Conservation (phyloP, 1,139 yeast genomes). For the Torulaspora pretoriensis region DNA sequence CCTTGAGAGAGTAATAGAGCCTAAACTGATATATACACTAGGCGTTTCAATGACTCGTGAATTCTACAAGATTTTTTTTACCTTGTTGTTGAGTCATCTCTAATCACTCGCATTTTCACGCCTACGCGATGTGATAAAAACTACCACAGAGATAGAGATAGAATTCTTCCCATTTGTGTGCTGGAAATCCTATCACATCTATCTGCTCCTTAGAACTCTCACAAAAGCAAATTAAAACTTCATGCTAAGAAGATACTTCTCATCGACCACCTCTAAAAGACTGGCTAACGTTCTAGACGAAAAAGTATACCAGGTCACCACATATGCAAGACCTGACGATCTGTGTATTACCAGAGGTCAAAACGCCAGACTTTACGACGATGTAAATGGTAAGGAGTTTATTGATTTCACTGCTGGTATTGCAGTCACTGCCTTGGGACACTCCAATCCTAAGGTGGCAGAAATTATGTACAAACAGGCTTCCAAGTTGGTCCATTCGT, state of each 20-base stretch:
- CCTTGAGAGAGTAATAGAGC: too few relatives aligned
- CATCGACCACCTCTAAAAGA: slow-evolving; percentile 15
- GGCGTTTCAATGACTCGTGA: too few relatives aligned
- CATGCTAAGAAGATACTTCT: slow-evolving; percentile 23
- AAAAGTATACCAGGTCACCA: slow-evolving; percentile 32
- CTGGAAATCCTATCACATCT: too few relatives aligned
- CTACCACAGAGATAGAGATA: too few relatives aligned
- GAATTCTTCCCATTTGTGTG: too few relatives aligned
- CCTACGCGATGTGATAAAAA: too few relatives aligned
- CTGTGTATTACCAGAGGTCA: slow-evolving; percentile 34
- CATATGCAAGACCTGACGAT: slow-evolving; percentile 36
- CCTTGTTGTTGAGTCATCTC: too few relatives aligned
- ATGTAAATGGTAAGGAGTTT: slow-evolving; percentile 69
- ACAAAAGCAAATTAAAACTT: background rate
- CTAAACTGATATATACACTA: too few relatives aligned
- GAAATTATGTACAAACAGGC: slow-evolving; percentile 70
- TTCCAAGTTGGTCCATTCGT: slow-evolving; percentile 68
- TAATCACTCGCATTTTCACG: too few relatives aligned
- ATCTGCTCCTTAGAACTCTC: background rate
- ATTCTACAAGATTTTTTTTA: too few relatives aligned
- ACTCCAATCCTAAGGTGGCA: slow-evolving; percentile 69
- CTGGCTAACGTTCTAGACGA: slow-evolving; percentile 14
- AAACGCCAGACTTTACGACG: slow-evolving; percentile 40
- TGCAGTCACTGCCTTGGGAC: slow-evolving; percentile 95
- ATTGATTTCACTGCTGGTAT: slow-evolving; percentile 93